phyloP scores from a whole-genome alignment of 2,329 filamentous ascomycete species.

The Microthyrium microscopicum region DNA sequence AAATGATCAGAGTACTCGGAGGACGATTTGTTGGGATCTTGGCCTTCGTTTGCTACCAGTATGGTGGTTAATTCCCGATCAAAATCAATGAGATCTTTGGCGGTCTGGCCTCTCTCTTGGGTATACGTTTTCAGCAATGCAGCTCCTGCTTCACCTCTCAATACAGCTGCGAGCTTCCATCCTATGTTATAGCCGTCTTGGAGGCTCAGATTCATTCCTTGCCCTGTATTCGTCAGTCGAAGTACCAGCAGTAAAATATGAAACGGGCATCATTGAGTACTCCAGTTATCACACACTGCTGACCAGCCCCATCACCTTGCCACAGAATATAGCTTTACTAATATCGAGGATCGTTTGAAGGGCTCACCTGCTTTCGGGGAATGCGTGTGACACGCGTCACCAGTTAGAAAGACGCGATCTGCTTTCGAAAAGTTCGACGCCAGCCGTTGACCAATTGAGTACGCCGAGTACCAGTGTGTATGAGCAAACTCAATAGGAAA shows the following conservation, averaged over 20 bases:
- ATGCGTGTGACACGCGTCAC: conserved; percentile 45
- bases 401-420: conserved; percentile 50
- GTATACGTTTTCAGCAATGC: conserved; percentile 35
- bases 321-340: no score
- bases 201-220: conserved; percentile 59
- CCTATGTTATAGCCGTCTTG: conserved; percentile 46
- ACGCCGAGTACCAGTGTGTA: conserved; percentile 52
- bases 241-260: no score
- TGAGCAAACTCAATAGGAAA: conserved; percentile 50
- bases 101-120: conserved; percentile 39
- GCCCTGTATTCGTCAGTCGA: no score
- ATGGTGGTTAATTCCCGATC: conserved; percentile 31
- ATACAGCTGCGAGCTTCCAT: conserved; percentile 36
- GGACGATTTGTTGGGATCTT: conserved; percentile 41
- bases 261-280: no score
- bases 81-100: conserved; percentile 45
- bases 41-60: conserved; percentile 34
- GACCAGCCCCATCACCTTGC: no score
- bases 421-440: conserved; percentile 38
- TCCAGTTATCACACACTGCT: no score
- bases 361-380: conserved; percentile 46
- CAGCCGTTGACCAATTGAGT: conserved; percentile 47
- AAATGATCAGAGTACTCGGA: conserved; percentile 48
- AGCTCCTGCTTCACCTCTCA: conserved; percentile 20
- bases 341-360: no score